A percentile compares a stretch with the other conserved stretches of the same genome.
These are phyloP conservation scores for Pythium folliculosum DNA, from an alignment of 352 stramenopile genomes.

Conservation along the genomic window DNA sequence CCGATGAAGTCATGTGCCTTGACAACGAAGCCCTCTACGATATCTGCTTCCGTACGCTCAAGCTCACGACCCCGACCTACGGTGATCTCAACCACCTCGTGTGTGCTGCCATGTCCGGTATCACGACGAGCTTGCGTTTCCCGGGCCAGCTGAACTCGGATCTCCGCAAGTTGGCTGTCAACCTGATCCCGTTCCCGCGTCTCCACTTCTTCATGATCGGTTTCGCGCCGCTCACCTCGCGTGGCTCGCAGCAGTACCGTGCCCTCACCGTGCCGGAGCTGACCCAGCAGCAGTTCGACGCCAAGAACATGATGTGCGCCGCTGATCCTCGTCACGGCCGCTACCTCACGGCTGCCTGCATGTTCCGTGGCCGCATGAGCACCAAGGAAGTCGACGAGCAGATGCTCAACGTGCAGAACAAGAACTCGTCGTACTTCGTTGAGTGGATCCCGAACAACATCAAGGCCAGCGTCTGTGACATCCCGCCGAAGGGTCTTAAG, in stretches of 20 bases:
- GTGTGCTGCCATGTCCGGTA: conserved; percentile 97
- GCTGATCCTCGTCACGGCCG: conserved; percentile 98
- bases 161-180: conserved; percentile 97
- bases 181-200: conserved; percentile 99
- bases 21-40: conserved; percentile 99
- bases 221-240: conserved; percentile 97
- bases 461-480: conserved; percentile 99
- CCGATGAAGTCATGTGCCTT: conserved; percentile 99
- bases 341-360: conserved; percentile 99
- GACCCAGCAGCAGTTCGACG: conserved; percentile 98
- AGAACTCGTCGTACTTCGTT: conserved; percentile 99
- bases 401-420: conserved; percentile 99
- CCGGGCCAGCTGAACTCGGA: conserved; percentile 99
- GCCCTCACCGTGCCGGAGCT: conserved; percentile 97
- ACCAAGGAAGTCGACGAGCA: conserved; percentile 99
- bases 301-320: conserved; percentile 99
- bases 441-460: conserved; percentile 99
- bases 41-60: conserved; percentile 99
- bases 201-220: conserved; percentile 99
- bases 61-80: conserved; percentile 98
- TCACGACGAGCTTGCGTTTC: conserved; percentile 99
- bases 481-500: conserved; percentile 97
- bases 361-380: conserved; percentile 99
- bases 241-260: conserved; percentile 97
- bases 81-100: conserved; percentile 99